Evolutionary conservation across 2,329 filamentous ascomycete genomes (phyloP), one percentile per base, ranked within the genome.

Genomic region (Graphilbum sp.): DNA sequence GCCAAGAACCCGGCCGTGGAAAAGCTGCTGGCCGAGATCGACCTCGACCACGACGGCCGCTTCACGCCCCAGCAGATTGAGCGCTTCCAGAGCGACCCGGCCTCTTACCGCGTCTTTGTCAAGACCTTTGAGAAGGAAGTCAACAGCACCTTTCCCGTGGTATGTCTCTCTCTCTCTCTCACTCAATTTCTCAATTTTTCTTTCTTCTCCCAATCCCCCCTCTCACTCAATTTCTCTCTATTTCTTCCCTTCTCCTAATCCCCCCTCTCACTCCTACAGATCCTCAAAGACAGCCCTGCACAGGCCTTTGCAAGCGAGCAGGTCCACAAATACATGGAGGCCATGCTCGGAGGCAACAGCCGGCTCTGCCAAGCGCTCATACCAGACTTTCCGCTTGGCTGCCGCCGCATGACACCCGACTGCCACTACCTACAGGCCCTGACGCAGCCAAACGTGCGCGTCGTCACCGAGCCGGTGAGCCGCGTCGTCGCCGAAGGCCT

Each of bases 361-460:
- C 51, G 52, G 37, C 65, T 73, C 10, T 66, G 64, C 52, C 56
- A 63, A 39, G 57, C 60, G 18, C 49, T 73, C 13, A 68, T 71
- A 32, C 69, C 69, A 0, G 51, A 59, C 17, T 69, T 59, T 19
- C 58, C 63, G 1, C 52, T 69, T 0, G 66, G 66, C 0, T 66
- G 60, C 44, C 57, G 62, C 40, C 55, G 66, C 32, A 58, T 69
- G 46, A 72, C 66, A 0, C 68, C 66, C 0, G 66, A 62, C 0
- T 60, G 63, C 2, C 56, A 60, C 0, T 72, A 71, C 40, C 56
- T 72, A 3, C 58, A 63, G 38, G 56, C 62, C 0, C 41, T 70
- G 20, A 56, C 55, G 3, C 52, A 59, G 31, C 55, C 60, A 9
- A 71, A 70, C 19, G 62, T 69, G 16, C 55, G 64, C 29, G 51